phyloP scores from a whole-genome alignment of 73 alveolate genomes.

The Halteria grandinella region DNA sequence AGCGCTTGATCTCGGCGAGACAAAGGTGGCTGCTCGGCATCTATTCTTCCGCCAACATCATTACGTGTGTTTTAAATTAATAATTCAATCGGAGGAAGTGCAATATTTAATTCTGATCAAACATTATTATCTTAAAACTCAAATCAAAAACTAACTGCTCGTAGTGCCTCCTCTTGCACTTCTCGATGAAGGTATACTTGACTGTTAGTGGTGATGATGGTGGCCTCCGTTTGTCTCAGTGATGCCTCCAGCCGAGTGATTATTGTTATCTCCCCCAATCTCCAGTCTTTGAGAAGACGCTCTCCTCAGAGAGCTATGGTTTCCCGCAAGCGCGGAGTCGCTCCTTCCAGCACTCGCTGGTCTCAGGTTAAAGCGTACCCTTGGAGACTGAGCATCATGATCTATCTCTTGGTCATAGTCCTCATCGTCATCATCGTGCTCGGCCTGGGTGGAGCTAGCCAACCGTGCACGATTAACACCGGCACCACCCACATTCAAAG shows the following conservation, averaged over 20 bases:
- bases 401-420: not conserved
- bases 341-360: slow-evolving; percentile 46
- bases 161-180: not conserved
- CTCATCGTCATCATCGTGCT: not conserved
- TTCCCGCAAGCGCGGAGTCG: not conserved
- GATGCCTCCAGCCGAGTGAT: too few relatives aligned
- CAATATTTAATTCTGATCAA: not conserved
- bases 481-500: not conserved
- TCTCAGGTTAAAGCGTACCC: not conserved
- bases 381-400: slow-evolving; percentile 7
- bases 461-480: not conserved
- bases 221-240: not conserved
- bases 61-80: slow-evolving; percentile 2
- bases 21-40: slow-evolving; percentile 3
- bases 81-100: not conserved
- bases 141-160: not conserved
- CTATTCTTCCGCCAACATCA: not conserved
- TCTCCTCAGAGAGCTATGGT: slow-evolving; percentile 6
- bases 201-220: not conserved
- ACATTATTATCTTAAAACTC: not conserved
- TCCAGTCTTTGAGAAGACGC: not conserved
- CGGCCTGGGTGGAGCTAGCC: not conserved
- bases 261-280: too few relatives aligned
- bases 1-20: slow-evolving; percentile 33
- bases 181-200: not conserved